These are phyloP conservation scores for Prunus armeniaca DNA, from an alignment of 306 rosid species.

Conservation along the genomic window DNA sequence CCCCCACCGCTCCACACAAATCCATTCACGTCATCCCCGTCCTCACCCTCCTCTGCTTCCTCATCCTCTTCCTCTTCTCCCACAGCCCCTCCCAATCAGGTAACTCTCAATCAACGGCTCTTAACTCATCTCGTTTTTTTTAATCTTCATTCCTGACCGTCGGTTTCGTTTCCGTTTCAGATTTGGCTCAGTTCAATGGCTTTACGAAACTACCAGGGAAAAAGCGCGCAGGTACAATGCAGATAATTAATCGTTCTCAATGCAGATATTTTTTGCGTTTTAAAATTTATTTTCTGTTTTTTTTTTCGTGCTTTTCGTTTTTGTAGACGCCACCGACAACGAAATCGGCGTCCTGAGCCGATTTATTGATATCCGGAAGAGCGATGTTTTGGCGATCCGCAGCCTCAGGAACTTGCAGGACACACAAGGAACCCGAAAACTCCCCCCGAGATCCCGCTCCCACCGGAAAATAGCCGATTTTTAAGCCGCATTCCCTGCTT, in stretches of 20 bases:
- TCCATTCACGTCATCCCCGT: constrained; percentile 83
- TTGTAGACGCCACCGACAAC: constrained; percentile 28
- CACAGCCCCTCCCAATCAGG: constrained; percentile 91
- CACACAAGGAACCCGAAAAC: constrained; percentile 38
- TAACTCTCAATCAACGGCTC: constrained; percentile 9
- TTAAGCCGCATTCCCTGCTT: constrained; percentile 28
- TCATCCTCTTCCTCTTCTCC: constrained; percentile 84
- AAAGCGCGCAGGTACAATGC: constrained; percentile 42
- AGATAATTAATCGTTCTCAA: neutral
- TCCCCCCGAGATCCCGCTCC: constrained; percentile 36
- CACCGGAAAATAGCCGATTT: constrained; percentile 83
- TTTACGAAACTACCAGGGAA: constrained; percentile 31
- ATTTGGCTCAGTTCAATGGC: constrained; percentile 64
- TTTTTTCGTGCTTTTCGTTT: neutral
- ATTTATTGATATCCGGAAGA: constrained; percentile 33
- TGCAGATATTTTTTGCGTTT: neutral
- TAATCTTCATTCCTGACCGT: neutral
- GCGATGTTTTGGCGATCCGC: constrained; percentile 58
- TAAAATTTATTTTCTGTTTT: neutral
- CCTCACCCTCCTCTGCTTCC: constrained; percentile 82
- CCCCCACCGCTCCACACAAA: constrained; percentile 50
- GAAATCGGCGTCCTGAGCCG: constrained; percentile 36
- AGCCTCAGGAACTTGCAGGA: constrained; percentile 59
- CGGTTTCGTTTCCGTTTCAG: constrained; percentile 23
- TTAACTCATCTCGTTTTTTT: neutral